phyloP scores from a whole-genome alignment of 2,329 filamentous ascomycete species.

The Trichoderma sp. region DNA sequence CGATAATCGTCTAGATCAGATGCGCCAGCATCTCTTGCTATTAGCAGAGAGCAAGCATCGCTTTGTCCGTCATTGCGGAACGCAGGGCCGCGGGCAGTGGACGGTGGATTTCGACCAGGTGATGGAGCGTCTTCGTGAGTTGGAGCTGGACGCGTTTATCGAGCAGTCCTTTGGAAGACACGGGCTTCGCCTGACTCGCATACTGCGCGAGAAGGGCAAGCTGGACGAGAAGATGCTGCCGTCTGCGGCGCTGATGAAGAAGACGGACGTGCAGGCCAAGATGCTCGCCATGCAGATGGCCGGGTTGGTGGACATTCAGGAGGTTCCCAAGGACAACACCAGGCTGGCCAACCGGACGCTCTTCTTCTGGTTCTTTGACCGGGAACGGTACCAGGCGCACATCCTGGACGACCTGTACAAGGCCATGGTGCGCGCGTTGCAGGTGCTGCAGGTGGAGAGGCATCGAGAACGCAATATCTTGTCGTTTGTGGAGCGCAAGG shows the following conservation, averaged over 20 bases:
- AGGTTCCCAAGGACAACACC: constrained; percentile 85
- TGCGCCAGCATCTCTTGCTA: constrained; percentile 73
- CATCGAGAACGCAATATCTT: constrained; percentile 72
- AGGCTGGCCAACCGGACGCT: constrained; percentile 81
- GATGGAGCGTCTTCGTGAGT: constrained; percentile 68
- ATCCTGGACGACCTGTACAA: constrained; percentile 85
- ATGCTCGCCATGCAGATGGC: constrained; percentile 84
- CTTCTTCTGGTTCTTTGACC: constrained; percentile 91
- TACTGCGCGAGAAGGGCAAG: constrained; percentile 84
- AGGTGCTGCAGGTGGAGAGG: constrained; percentile 77
- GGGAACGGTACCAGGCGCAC: constrained; percentile 67
- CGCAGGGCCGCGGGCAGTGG: constrained; percentile 70
- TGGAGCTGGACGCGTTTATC: constrained; percentile 81
- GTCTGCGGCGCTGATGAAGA: constrained; percentile 77
- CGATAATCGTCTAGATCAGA: constrained; percentile 56
- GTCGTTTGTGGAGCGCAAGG: constrained; percentile 78
- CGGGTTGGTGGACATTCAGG: constrained; percentile 88
- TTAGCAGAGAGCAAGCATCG: constrained; percentile 68
- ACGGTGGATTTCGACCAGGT: constrained; percentile 79
- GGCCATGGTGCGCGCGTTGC: constrained; percentile 80
- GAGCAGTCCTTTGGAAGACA: constrained; percentile 74
- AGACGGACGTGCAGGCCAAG: constrained; percentile 80
- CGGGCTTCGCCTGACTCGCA: constrained; percentile 80
- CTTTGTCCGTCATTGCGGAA: constrained; percentile 70
- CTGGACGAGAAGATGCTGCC: constrained; percentile 92